phyloP scores from a whole-genome alignment of 2,329 filamentous ascomycete genomes.

The Cytospora mali region DNA sequence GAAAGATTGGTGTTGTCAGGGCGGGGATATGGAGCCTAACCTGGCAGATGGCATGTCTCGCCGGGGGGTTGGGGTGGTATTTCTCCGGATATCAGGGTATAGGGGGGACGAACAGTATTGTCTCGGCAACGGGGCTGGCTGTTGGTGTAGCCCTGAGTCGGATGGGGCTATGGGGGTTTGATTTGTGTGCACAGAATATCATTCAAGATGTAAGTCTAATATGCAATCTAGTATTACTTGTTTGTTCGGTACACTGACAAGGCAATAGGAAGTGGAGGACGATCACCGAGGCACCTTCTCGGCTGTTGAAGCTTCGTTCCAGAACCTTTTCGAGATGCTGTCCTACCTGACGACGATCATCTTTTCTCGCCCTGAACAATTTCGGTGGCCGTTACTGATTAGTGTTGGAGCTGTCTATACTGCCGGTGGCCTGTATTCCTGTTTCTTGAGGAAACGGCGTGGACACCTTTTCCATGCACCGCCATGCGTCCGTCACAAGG shows the following conservation, averaged over 20 bases:
- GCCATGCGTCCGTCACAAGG: constrained; percentile 30
- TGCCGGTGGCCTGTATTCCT: constrained; percentile 55
- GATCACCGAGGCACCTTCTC: constrained; percentile 69
- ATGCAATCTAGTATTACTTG: constrained; percentile 14
- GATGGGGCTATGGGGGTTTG: constrained; percentile 63
- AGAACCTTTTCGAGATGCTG: constrained; percentile 71
- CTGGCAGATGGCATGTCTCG: constrained; percentile 65
- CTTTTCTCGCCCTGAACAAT: constrained; percentile 64
- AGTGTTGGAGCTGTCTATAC: constrained; percentile 55
- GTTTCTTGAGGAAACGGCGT: constrained; percentile 58
- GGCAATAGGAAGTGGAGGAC: constrained; percentile 52
- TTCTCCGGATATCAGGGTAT: constrained; percentile 34
- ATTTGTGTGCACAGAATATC: constrained; percentile 61
- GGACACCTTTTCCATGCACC: constrained; percentile 61
- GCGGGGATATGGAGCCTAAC: constrained; percentile 71
- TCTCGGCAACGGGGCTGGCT: constrained; percentile 52
- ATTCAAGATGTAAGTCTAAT: constrained; percentile 61
- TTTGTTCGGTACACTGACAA: not conserved
- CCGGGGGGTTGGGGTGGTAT: constrained; percentile 48
- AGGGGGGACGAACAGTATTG: constrained; percentile 32
- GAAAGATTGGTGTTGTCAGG: constrained; percentile 59
- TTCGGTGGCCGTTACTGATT: constrained; percentile 63
- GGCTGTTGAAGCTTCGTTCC: constrained; percentile 65
- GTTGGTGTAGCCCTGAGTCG: constrained; percentile 57
- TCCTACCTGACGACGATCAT: constrained; percentile 68